Base-by-base conservation (phyloP, 2,329 filamentous ascomycete species). In the Ceratocystis smalleyi region DNA sequence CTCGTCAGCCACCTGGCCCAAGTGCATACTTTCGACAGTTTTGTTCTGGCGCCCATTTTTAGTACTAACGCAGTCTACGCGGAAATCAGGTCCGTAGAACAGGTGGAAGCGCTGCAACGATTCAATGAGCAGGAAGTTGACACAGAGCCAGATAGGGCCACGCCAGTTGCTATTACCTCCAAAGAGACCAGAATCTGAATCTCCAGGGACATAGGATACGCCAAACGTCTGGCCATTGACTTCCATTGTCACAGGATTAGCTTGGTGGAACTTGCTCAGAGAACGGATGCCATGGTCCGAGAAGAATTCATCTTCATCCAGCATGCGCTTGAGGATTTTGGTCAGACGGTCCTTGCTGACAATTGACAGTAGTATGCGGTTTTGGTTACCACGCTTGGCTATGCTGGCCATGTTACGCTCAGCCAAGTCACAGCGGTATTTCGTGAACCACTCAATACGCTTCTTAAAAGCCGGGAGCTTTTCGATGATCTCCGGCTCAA, bases 151-250 rank as follows among this genome's bases (percentile, higher is more conserved):
- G 69, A 96, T 92, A 0, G 94, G 92, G 0, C 88, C 92, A 76
- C 92, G 84, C 92, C 92, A 97, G 75, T 97, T 97, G 74, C 91
- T 96, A 81, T 97, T 97, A 69, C 92, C 92, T 63, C 92, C 92
- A 71, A 97, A 97, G 4, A 97, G 81, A 2, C 90, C 89, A 71
- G 89, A 96, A 76, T 97, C 91, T 0, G 92, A 96, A 72, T 97
- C 92, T n/a, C 92, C 94, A 1, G 94, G 86, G 19, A 97, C 84
- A 71, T 97, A 97, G 70, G 85, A 83, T 49, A 97, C 92, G 65
- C 85, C 83, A 77, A 96, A 97, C 35, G 81, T 81, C 73, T 96
- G 90, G 0, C 89, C 91, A 69, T 97, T 95, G 66, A 96, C 92
- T 63, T 95, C 87, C 92, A 97, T 97, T 0, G 88, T 89, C 73